These are phyloP conservation scores for Sporothrix curviconia DNA, from an alignment of 2,329 filamentous ascomycete genomes.

Conservation along the genomic window DNA sequence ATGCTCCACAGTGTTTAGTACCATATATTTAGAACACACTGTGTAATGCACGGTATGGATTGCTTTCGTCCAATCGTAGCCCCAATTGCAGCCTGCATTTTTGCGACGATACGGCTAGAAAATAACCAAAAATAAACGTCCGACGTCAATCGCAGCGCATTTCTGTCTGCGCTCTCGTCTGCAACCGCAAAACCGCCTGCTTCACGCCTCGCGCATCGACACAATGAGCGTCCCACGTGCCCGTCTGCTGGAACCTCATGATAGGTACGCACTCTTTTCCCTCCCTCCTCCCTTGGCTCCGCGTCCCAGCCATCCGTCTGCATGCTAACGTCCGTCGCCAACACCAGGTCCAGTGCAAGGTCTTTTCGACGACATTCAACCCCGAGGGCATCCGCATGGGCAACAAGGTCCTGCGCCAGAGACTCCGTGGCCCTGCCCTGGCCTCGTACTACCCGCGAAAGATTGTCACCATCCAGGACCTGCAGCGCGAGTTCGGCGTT, in stretches of 20 bases:
- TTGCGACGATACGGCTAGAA: neutral
- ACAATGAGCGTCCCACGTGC: constrained; percentile 58
- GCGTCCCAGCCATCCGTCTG: neutral
- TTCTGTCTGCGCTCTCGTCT: neutral
- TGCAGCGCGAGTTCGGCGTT: constrained; percentile 62
- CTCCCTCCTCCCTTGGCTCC: no score
- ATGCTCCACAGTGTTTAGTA: neutral
- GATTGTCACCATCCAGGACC: constrained; percentile 63
- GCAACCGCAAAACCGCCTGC: neutral
- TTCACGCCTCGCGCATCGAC: constrained; percentile 24
- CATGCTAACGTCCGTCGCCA: constrained; percentile 2
- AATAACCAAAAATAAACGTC: constrained; percentile 4
- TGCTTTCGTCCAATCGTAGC: neutral
- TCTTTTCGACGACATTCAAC: constrained; percentile 90
- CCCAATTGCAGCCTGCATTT: neutral
- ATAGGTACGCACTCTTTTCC: constrained; percentile 59
- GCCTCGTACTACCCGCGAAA: constrained; percentile 83
- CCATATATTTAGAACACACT: neutral
- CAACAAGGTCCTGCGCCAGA: constrained; percentile 86
- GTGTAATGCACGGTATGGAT: neutral
- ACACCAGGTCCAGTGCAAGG: constrained; percentile 72
- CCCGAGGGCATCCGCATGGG: constrained; percentile 74
- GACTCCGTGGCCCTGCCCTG: constrained; percentile 74
- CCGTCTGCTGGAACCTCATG: constrained; percentile 63
- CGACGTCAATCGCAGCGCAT: constrained; percentile 2